Evolutionary conservation across 2,329 filamentous ascomycete genomes (phyloP).

Genomic region (Aspergillus vadensis): DNA sequence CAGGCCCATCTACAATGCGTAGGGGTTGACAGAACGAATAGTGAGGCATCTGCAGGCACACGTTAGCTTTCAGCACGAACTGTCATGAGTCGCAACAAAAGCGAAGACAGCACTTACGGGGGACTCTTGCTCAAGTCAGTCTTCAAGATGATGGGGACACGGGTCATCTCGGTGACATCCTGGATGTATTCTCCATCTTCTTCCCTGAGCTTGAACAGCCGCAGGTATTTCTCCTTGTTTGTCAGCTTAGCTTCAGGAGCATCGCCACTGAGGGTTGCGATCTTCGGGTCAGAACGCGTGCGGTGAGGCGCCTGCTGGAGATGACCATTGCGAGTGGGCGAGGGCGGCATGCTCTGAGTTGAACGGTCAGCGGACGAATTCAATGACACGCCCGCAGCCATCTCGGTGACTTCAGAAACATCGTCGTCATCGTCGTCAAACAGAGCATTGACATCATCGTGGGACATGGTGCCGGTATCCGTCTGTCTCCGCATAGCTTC

Average conservation of each 20-base stretch:
- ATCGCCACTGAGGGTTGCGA: slow-evolving; percentile 67
- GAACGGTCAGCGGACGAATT: slow-evolving; percentile 72
- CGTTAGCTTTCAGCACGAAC: slow-evolving; percentile 24
- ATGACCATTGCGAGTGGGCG: slow-evolving; percentile 75
- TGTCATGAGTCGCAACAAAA: not conserved
- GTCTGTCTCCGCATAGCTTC: slow-evolving; percentile 91
- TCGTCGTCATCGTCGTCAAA: slow-evolving; percentile 94
- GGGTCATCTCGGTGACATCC: slow-evolving; percentile 96
- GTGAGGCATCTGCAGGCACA: slow-evolving; percentile 46
- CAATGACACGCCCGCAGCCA: slow-evolving; percentile 87
- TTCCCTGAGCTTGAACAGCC: slow-evolving; percentile 84
- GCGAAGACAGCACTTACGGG: slow-evolving; percentile 70
- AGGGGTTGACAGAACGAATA: slow-evolving; percentile 55
- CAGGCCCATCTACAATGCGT: slow-evolving; percentile 44
- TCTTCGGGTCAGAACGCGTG: slow-evolving; percentile 91
- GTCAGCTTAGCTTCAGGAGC: slow-evolving; percentile 76
- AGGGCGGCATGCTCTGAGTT: slow-evolving; percentile 93
- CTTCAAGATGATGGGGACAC: slow-evolving; percentile 96
- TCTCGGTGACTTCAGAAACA: slow-evolving; percentile 83
- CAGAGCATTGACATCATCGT: slow-evolving; percentile 89
- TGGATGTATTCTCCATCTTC: slow-evolving; percentile 96
- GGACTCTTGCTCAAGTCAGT: slow-evolving; percentile 98
- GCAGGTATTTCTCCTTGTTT: slow-evolving; percentile 96
- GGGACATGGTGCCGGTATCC: slow-evolving; percentile 90
- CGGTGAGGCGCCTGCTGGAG: slow-evolving; percentile 73